Conservation (phyloP, 805 yeast genomes). For the Saccharomyces jurei region DNA sequence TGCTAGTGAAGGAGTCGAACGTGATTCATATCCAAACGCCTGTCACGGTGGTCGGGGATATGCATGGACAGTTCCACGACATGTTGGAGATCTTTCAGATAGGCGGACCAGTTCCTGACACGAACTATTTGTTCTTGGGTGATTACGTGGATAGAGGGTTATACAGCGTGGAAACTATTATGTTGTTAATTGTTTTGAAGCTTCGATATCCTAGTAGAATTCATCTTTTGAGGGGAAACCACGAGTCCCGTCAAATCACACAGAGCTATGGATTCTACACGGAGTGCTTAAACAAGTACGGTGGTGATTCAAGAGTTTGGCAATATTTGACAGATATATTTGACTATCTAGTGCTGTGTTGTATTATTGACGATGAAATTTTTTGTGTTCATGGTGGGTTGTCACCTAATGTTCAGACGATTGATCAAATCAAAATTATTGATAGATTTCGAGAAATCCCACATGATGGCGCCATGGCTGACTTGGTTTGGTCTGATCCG, state of each 20-base stretch:
- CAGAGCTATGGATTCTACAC: constrained; percentile 96
- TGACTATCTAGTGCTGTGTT: constrained; percentile 82
- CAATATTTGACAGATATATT: constrained; percentile 81
- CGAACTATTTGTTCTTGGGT: constrained; percentile 87
- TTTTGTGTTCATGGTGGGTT: constrained; percentile 97
- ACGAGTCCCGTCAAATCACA: constrained; percentile 93
- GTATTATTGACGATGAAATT: constrained; percentile 79
- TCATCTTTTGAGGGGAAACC: constrained; percentile 83
- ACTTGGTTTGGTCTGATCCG: constrained; percentile 97
- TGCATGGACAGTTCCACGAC: constrained; percentile 96
- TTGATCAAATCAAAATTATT: constrained; percentile 83
- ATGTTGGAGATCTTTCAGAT: constrained; percentile 84
- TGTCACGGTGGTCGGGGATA: constrained; percentile 93
- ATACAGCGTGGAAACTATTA: constrained; percentile 87
- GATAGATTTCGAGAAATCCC: constrained; percentile 94
- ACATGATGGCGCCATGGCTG: constrained; percentile 99
- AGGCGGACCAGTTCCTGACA: constrained; percentile 89
- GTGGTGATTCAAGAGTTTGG: constrained; percentile 72
- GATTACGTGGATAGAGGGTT: constrained; percentile 96
- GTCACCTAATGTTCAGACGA: constrained; percentile 88
- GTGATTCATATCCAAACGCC: constrained; percentile 81
- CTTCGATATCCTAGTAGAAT: constrained; percentile 82
- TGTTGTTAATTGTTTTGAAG: constrained; percentile 72
- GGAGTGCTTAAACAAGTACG: constrained; percentile 87
- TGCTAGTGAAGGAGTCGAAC: constrained; percentile 72